These are phyloP conservation scores for Annulohypoxylon stygium DNA, from an alignment of 495 filamentous ascomycete species.

Conservation along the genomic window DNA sequence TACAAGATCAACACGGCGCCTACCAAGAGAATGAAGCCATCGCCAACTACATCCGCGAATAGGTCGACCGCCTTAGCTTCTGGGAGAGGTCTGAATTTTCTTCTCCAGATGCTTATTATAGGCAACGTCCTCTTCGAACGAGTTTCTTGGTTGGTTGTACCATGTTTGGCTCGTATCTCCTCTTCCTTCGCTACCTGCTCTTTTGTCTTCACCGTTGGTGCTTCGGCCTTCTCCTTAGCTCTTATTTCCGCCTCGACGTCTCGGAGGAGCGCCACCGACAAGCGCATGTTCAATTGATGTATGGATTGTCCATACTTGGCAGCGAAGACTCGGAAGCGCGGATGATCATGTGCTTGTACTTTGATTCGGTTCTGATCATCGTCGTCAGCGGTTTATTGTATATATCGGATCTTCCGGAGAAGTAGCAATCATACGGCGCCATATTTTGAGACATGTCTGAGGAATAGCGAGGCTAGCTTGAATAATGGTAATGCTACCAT, in stretches of 20 bases:
- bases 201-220: slow-evolving; percentile 84
- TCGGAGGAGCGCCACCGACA: slow-evolving; percentile 86
- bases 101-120: slow-evolving; percentile 62
- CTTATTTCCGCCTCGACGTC: slow-evolving; percentile 74
- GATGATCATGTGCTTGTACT: slow-evolving; percentile 92
- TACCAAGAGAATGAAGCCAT: slow-evolving; percentile 88
- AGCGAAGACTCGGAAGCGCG: slow-evolving; percentile 85
- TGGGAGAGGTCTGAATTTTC: slow-evolving; percentile 77
- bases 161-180: slow-evolving; percentile 61
- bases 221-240: slow-evolving; percentile 73
- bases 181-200: slow-evolving; percentile 75
- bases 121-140: slow-evolving; percentile 52
- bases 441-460: slow-evolving; percentile 71
- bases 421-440: slow-evolving; percentile 62
- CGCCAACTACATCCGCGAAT: slow-evolving; percentile 94
- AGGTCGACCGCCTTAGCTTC: slow-evolving; percentile 96
- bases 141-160: slow-evolving; percentile 53
- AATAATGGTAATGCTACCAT: slow-evolving; percentile 67
- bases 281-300: slow-evolving; percentile 93
- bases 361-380: slow-evolving; percentile 88
- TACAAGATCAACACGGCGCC: slow-evolving; percentile 83
- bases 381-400: slow-evolving; percentile 29
- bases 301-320: slow-evolving; percentile 76
- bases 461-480: slow-evolving; percentile 63
- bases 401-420: not conserved